A percentile compares a stretch with the other conserved stretches of the same genome.
Evolutionary conservation across 1,284 basidiomycete genomes (phyloP).

Genomic region (Trametes polyzona): DNA sequence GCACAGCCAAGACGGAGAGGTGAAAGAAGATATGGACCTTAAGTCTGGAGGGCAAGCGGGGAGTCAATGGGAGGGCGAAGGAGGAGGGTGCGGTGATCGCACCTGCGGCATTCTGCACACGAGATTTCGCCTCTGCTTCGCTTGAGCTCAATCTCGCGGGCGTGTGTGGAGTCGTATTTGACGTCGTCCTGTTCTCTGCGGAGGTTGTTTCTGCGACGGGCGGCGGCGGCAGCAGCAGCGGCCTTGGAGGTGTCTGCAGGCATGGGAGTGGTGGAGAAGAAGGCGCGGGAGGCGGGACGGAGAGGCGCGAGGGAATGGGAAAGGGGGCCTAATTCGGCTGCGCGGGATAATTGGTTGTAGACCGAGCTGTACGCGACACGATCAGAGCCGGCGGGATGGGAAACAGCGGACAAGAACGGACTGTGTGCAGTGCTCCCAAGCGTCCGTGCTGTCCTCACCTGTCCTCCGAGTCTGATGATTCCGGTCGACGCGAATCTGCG

Average conservation of each 20-base stretch:
- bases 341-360: constrained; percentile 23
- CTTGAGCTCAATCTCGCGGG: constrained; percentile 59
- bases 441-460: no score
- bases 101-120: constrained; percentile 77
- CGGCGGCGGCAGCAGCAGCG: constrained; percentile 27
- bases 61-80: constrained; percentile 16
- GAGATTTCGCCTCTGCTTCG: constrained; percentile 70
- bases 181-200: constrained; percentile 35
- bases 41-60: constrained; percentile 23
- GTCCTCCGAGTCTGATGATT: no score
- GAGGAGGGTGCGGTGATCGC: constrained; percentile 37
- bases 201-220: constrained; percentile 30
- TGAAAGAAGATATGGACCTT: constrained; percentile 25
- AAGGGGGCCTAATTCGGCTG: constrained; percentile 20
- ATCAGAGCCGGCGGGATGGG: constrained; percentile 23
- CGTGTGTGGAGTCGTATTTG: constrained; percentile 37
- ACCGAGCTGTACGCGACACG: constrained; percentile 1
- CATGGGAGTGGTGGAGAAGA: constrained; percentile 31
- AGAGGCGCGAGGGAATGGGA: constrained; percentile 2
- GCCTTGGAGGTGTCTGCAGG: constrained; percentile 37
- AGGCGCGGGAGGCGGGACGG: constrained; percentile 7
- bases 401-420: constrained; percentile 10
- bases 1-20: background rate
- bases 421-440: background rate
- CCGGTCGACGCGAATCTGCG: no score